Conservation (phyloP, 129 eudicot species). For the Tanacetum coccineum region DNA sequence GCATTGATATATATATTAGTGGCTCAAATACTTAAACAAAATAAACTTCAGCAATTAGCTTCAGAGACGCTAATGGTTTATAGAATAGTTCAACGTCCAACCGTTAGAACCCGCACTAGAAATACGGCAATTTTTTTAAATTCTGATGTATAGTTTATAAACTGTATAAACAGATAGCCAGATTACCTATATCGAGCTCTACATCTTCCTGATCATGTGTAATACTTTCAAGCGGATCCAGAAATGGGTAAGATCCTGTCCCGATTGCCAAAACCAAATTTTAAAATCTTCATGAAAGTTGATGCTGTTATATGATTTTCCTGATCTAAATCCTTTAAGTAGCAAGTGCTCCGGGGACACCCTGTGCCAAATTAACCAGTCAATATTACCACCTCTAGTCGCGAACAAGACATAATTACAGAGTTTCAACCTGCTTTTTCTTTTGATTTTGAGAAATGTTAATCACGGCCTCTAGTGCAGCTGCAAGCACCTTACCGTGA, state of each 20-base stretch:
- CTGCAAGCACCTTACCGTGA: too few relatives aligned
- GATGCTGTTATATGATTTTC: conserved; percentile 33
- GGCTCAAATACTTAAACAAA: neutral
- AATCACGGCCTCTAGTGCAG: too few relatives aligned
- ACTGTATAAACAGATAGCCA: neutral
- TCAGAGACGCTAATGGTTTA: too few relatives aligned
- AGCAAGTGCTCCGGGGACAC: too few relatives aligned
- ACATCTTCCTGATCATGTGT: conserved; percentile 35
- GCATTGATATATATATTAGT: too few relatives aligned
- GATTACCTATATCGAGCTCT: conserved; percentile 74
- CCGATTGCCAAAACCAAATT: conserved; percentile 40
- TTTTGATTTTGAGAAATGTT: too few relatives aligned
- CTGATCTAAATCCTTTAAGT: conserved; percentile 63
- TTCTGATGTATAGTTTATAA: too few relatives aligned
- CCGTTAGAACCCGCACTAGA: neutral
- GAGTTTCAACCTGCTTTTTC: too few relatives aligned
- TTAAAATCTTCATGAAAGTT: conserved; percentile 28
- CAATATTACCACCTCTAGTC: too few relatives aligned
- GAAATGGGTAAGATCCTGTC: conserved; percentile 63
- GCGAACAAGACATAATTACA: too few relatives aligned
- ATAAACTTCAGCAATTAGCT: too few relatives aligned
- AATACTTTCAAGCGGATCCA: conserved; percentile 40
- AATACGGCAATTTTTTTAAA: neutral
- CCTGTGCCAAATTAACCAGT: too few relatives aligned
- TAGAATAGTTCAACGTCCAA: neutral